Base-by-base conservation (phyloP, 805 yeast genomes). In the Candida ipomoeae region DNA sequence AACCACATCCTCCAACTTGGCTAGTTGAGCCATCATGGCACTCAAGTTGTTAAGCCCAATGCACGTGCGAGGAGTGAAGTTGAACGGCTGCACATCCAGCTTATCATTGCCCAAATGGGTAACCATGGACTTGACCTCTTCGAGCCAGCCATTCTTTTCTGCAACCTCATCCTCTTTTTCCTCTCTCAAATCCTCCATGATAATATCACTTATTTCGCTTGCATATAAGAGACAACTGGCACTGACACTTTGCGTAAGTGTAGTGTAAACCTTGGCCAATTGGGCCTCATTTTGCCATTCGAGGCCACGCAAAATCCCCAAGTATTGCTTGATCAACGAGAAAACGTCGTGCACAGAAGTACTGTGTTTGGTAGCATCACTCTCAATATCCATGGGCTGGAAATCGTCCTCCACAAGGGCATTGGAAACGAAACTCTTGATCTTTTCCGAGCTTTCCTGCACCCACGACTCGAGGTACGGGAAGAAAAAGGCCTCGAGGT, bases 41-140 rank as follows among this genome's bases (percentile, higher is more conserved):
- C 80, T 73, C 8, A 89, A 61, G 59, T 89, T 82, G 64, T 87
- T 87, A 53, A 89, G 69, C n/a, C 85, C 82, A n/a, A 86, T 80
- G 66, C 95, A 88, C 0, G 90, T 83, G 48, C 77, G 74, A 5
- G 75, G 69, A 51, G 75, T 72, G 68, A 85, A 85, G 40, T 79
- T 76, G 60, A 75, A 83, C 0, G 90, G 84, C 14, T 74, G 77
- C 2, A 80, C 44, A 6, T 66, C 69, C 5, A 70, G 49, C 40
- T 71, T 72, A 0, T 63, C 65, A 11, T 56, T 52, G 20, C 73
- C 66, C 26, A 67, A 65, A 37, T 71, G 74, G 44, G 65, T 63
- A 0, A 83, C 75, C 1, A 77, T 83, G 46, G 73, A 75, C 58
- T 74, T 81, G 62, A 82, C 75, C 35, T 78, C 85, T 51, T 78